phyloP scores from a whole-genome alignment of 441 rosid genomes.

The Eruca vesicaria region DNA sequence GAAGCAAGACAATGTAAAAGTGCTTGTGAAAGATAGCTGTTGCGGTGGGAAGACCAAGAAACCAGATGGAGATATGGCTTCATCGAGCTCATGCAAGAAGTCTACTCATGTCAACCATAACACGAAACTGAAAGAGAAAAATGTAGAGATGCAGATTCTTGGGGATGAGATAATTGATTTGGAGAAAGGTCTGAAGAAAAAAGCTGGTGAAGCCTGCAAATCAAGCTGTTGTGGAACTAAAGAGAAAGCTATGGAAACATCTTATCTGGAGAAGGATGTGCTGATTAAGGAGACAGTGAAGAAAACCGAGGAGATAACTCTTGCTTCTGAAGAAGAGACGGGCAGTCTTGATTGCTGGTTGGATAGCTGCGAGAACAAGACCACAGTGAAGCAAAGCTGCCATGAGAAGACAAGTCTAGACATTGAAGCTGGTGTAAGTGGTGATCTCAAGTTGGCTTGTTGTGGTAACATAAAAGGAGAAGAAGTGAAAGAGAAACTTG shows the following conservation, averaged over 20 bases:
- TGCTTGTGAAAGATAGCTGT: conserved; percentile 20
- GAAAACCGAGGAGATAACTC: conserved; percentile 21
- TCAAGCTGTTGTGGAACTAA: conserved; percentile 1
- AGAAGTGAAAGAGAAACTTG: conserved; percentile 3
- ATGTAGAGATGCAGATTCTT: neutral
- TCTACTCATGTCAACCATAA: conserved; percentile 16
- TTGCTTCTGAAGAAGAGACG: conserved; percentile 19
- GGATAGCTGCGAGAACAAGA: conserved; percentile 22
- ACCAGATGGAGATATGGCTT: conserved; percentile 8
- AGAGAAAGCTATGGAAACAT: neutral
- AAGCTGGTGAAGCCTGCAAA: conserved; percentile 3
- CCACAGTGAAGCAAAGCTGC: conserved; percentile 7
- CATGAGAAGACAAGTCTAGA: conserved; percentile 13
- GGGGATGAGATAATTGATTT: neutral
- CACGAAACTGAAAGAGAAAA: conserved; percentile 16
- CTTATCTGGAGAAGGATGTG: neutral
- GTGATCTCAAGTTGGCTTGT: conserved; percentile 19
- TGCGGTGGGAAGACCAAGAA: conserved; percentile 16
- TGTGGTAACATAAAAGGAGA: neutral
- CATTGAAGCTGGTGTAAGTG: neutral
- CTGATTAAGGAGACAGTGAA: neutral
- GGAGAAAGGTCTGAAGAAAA: conserved; percentile 20
- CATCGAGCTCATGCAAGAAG: conserved; percentile 33
- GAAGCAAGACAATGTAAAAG: conserved; percentile 17
- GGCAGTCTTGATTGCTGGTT: neutral